These are phyloP conservation scores for Trypanosoma melophagium DNA, from an alignment of 208 protist species.

Conservation along the genomic window DNA sequence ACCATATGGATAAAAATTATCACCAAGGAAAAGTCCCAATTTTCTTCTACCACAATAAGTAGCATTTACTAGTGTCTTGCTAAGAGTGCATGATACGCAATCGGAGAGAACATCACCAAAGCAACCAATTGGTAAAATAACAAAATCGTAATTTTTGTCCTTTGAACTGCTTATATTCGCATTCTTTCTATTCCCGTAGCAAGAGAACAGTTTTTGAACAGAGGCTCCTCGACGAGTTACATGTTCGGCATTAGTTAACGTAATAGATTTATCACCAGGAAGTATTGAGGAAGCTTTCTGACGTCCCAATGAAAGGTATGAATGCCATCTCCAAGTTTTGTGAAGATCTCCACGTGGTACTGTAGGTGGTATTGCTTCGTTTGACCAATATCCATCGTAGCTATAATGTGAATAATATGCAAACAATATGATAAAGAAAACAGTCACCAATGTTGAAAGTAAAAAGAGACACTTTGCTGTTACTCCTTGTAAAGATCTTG, in stretches of 20 bases:
- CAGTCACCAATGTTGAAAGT: neutral
- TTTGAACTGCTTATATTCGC: neutral
- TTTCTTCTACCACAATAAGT: constrained; percentile 13
- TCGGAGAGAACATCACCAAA: constrained; percentile 5
- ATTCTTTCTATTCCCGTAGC: neutral
- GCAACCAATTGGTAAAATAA: constrained; percentile 15
- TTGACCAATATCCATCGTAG: neutral
- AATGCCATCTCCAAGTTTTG: neutral
- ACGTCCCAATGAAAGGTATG: neutral
- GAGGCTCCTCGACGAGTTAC: neutral
- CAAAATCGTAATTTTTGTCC: constrained; percentile 4
- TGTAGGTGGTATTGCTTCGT: neutral
- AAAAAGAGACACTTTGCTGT: too few species aligned
- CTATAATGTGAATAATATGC: neutral
- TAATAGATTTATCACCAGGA: neutral
- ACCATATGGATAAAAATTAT: constrained; percentile 19
- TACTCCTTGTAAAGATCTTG: too few species aligned
- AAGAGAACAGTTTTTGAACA: neutral
- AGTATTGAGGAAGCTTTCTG: neutral
- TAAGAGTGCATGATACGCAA: constrained; percentile 8
- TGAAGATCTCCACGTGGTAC: neutral
- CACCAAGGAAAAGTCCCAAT: constrained; percentile 16
- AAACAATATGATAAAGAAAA: neutral
- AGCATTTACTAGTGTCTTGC: neutral
- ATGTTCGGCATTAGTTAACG: constrained; percentile 3